Evolutionary conservation across 2,329 filamentous ascomycete species (phyloP), one percentile per base, ranked within the genome.

Genomic region (Venturia nashicola): DNA sequence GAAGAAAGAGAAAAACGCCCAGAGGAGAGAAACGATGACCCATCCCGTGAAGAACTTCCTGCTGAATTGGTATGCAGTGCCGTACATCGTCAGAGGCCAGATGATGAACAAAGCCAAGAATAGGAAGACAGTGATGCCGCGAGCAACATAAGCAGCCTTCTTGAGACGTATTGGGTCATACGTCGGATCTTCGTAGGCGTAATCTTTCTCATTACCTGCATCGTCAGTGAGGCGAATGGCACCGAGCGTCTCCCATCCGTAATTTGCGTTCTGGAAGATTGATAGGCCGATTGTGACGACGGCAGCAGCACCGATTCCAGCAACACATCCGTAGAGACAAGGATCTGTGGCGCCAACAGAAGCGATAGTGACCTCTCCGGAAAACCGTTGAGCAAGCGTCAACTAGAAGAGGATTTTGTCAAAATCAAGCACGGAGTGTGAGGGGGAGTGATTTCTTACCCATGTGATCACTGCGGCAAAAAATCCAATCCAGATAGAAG

Each of bases 191-290:
- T 61, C 62, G n/a, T 43, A 39, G 12, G 62, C 62, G 18, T 39
- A 36, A 18, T 64, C 43, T 27, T 64, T 54, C 36, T 48, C 62
- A 61, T 48, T 51, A 14, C 23, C 57, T 60, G 32, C 36, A 32
- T 42, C 32, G 42, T 60, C 54, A 42, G 14, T 55, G 8, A 48
- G 7, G 9, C 55, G 54, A 65, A 76, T 76, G 12, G 71, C 70
- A 3, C 75, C 67, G 0, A 75, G 76, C 18, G 72, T 69, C 16
- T 72, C 73, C 74, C 74, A 77, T 61, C 76, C 73, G 62, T 76
- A 77, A 16, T 71, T 69, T 39, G 71, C 71, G 18, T 46, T 48
- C 8, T 71, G 1, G 71, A 68, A 5, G 75, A 74, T 55, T 18
- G 44, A 63, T 27, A 76, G 70, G 39, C 66, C 62, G 1, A 73